Base-by-base conservation (phyloP, 2,329 filamentous ascomycete species). In the Fusarium circinatum region DNA sequence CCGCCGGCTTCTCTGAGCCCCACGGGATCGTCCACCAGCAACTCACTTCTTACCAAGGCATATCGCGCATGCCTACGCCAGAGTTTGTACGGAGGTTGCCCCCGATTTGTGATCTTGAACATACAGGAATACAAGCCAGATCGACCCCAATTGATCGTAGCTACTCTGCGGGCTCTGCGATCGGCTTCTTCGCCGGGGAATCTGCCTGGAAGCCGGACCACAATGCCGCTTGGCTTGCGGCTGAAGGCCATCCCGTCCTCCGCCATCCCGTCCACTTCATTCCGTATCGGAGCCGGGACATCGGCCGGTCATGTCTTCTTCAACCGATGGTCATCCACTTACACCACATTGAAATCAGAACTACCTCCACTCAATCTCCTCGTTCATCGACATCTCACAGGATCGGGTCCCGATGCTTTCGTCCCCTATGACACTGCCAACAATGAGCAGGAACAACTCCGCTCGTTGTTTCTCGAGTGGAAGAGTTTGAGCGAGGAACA, bases 391-490 rank as follows among this genome's bases (percentile, higher is more conserved):
- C 82, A 83, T 58, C 75, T 83, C 32, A 58, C 60, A 18, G 72
- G 71, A 13, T 54, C 77, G 24, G 69, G 56, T 20, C 63, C 62
- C 17, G 68, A 59, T 22, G 71, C 73, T 36, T 74, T 82, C 48
- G 75, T 80, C 13, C 62, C 74, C 20, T 84, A 84, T 73, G 78
- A 81, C 41, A 64, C 68, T 18, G 82, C 80, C 49, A 75, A 81
- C 36, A 65, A 70, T 17, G 67, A 75, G 26, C 82, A 84, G 62
- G 82, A 84, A 54, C 62, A 75, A 52, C 74, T 82, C 47, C 83
- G 83, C 39, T 73, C 78, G 22, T 57, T 38, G 4, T 78, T 84
- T 42, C 78, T 85, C 32, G 70, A 73, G n/a, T 83, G 81, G 79
- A 84, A 83, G 55, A 75, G 72, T 66, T 62, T 77, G 52, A 30